phyloP scores from a whole-genome alignment of 805 yeast species.

The Saturnispora dispora region DNA sequence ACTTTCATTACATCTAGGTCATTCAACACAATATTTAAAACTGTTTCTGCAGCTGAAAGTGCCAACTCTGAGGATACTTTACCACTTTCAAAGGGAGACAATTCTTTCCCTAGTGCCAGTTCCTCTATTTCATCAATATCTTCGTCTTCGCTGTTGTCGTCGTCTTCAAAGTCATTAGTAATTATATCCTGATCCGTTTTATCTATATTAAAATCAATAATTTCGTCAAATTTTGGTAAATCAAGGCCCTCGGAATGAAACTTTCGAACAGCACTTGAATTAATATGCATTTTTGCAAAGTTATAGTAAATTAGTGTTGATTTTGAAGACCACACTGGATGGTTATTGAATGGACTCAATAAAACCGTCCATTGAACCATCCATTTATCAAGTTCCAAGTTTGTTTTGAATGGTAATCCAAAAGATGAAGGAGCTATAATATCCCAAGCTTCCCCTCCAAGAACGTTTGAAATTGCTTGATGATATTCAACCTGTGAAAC shows the following conservation, averaged over 20 bases:
- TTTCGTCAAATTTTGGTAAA: slow-evolving; percentile 21
- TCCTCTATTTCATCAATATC: slow-evolving; percentile 7
- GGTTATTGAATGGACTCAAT: slow-evolving; percentile 44
- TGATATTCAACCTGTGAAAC: slow-evolving; percentile 63
- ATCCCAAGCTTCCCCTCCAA: slow-evolving; percentile 53
- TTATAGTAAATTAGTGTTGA: slow-evolving; percentile 62
- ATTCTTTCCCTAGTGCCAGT: slow-evolving; percentile 13
- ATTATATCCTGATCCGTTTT: slow-evolving; percentile 1
- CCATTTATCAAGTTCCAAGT: slow-evolving; percentile 64
- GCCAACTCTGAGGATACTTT: slow-evolving; percentile 39
- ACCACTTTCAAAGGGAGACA: slow-evolving; percentile 21
- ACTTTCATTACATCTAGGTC: slow-evolving; percentile 51
- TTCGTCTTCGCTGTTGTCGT: slow-evolving; percentile 15
- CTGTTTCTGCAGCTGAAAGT: slow-evolving; percentile 52
- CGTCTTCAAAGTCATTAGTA: slow-evolving; percentile 22
- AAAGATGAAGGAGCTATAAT: slow-evolving; percentile 48
- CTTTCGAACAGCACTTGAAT: slow-evolving; percentile 40
- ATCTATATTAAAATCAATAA: slow-evolving; percentile 12
- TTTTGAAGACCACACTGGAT: slow-evolving; percentile 57
- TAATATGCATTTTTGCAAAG: slow-evolving; percentile 68
- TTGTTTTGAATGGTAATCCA: slow-evolving; percentile 61
- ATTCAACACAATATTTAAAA: slow-evolving; percentile 46
- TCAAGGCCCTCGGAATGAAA: slow-evolving; percentile 23
- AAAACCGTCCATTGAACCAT: slow-evolving; percentile 75
- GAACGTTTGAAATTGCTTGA: slow-evolving; percentile 51